Evolutionary conservation across 1,139 yeast species (phyloP), one percentile per base, ranked within the genome.

Genomic region (Scheffersomyces segobiensis): DNA sequence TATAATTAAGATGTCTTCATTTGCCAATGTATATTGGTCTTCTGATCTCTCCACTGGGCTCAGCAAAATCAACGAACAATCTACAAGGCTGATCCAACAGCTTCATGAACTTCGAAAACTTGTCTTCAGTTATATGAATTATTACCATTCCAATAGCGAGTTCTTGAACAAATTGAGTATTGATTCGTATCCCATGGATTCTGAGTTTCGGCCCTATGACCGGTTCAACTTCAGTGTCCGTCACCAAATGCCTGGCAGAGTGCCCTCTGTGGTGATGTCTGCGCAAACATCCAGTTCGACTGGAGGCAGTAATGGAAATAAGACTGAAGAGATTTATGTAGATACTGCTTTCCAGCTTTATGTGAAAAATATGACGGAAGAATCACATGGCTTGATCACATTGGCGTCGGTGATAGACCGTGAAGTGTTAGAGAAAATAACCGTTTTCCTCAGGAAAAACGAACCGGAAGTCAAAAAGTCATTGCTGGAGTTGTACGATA

Each of bases 1-100:
- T 32, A 50, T 53, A 47, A 4, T 53, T 14, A 10, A 59, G 56
- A 66, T 65, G 68, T 50, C 65, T 54, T 57, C 54, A 58, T 76
- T 74, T 58, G 66, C 79, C 59, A 76, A 77, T 60, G 52, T 65
- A 49, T 80, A 76, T 68, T 81, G 84, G 83, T 75, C 83, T 5
- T 68, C 82, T 3, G 85, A 81, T 67, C 78, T 75, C 61, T 67
- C 66, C 49, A 65, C 78, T 4, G 82, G 83, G 2, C 72, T 80
- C 20, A 74, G 72, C 39, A 66, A 62, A 52, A 64, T 81, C 49
- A 65, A 71, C 20, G 60, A 63, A 2, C 83, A 80, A 61, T 70
- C 76, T 26, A 60, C 64, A 20, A 66, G 71, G 32, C 78, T 83
- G 14, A 64, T 80, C 42, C 66, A 67, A 32, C 84, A 80, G 65